phyloP scores from a whole-genome alignment of 805 yeast genomes.

The Saturnispora sanitii region DNA sequence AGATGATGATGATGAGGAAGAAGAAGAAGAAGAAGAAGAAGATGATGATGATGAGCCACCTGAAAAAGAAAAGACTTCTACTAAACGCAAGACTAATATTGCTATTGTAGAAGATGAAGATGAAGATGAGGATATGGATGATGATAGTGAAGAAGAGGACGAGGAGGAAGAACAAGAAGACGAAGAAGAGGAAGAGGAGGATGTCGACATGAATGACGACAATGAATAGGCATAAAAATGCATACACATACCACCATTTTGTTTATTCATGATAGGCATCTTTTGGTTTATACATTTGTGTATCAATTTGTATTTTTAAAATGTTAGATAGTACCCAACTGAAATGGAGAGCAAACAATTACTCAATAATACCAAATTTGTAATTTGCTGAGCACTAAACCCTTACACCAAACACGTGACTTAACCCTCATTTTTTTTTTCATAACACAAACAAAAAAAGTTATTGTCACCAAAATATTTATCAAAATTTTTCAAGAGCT shows the following conservation, averaged over 20 bases:
- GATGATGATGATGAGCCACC: neutral
- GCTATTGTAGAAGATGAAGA: neutral
- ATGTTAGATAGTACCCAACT: neutral
- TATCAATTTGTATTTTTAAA: too few relatives aligned
- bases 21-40: neutral
- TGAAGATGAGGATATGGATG: slow-evolving; percentile 1
- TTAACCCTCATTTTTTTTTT: neutral
- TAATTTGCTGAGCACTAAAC: slow-evolving; percentile 3
- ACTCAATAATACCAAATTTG: too few relatives aligned
- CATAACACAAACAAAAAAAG: neutral
- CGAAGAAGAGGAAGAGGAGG: neutral
- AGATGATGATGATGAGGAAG: neutral
- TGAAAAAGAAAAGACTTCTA: neutral
- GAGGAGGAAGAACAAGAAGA: neutral
- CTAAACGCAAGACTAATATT: neutral
- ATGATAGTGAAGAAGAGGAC: neutral
- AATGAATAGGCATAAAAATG: neutral
- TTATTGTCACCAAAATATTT: neutral
- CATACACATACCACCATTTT: too few relatives aligned
- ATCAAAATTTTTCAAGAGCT: neutral
- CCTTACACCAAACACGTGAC: neutral
- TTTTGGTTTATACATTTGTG: too few relatives aligned
- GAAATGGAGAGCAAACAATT: too few relatives aligned
- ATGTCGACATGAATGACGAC: neutral
- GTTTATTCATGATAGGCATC: too few relatives aligned